Conservation (phyloP, 2,329 filamentous ascomycete genomes). For the Cordyceps fumosorosea region DNA sequence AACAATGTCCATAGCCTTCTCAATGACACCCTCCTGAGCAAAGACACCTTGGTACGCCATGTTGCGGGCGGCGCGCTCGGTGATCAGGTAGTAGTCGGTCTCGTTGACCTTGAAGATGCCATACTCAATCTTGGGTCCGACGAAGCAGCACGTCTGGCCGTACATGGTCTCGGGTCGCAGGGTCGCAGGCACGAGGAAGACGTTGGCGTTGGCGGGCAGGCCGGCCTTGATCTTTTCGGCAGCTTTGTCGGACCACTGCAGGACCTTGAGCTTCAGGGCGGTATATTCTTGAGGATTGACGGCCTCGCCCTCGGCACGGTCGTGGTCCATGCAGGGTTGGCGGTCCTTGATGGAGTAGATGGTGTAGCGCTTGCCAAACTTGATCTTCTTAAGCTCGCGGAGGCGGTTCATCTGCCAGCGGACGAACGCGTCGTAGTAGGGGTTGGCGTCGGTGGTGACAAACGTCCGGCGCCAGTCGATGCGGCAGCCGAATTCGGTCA, state of each 20-base stretch:
- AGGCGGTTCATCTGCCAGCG: slow-evolving; percentile 96
- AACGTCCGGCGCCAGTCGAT: slow-evolving; percentile 93
- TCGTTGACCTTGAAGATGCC: slow-evolving; percentile 76
- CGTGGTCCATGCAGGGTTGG: slow-evolving; percentile 43
- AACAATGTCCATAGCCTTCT: slow-evolving; percentile 66
- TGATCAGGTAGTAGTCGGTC: slow-evolving; percentile 78
- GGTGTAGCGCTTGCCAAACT: slow-evolving; percentile 88
- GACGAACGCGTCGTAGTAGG: slow-evolving; percentile 93
- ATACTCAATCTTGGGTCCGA: slow-evolving; percentile 83
- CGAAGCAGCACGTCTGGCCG: slow-evolving; percentile 92
- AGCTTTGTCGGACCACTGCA: slow-evolving; percentile 79
- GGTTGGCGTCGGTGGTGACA: slow-evolving; percentile 93
- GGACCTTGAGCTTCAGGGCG: slow-evolving; percentile 81
- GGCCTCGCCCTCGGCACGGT: slow-evolving; percentile 40
- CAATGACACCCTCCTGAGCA: slow-evolving; percentile 65
- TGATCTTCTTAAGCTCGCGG: slow-evolving; percentile 84
- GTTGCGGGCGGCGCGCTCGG: slow-evolving; percentile 81
- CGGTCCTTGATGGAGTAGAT: slow-evolving; percentile 59
- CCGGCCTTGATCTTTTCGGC: slow-evolving; percentile 67
- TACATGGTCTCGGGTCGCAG: slow-evolving; percentile 98
- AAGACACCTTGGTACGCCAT: slow-evolving; percentile 94
- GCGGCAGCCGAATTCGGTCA: slow-evolving; percentile 75
- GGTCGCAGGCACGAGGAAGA: slow-evolving; percentile 88
- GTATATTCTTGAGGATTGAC: slow-evolving; percentile 82
- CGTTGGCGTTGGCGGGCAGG: slow-evolving; percentile 68